Percentiles rank a stretch among this genome's conserved stretches.
Evolutionary conservation across 257 asterid species (phyloP).

Genomic region (Nemophila menziesii): DNA sequence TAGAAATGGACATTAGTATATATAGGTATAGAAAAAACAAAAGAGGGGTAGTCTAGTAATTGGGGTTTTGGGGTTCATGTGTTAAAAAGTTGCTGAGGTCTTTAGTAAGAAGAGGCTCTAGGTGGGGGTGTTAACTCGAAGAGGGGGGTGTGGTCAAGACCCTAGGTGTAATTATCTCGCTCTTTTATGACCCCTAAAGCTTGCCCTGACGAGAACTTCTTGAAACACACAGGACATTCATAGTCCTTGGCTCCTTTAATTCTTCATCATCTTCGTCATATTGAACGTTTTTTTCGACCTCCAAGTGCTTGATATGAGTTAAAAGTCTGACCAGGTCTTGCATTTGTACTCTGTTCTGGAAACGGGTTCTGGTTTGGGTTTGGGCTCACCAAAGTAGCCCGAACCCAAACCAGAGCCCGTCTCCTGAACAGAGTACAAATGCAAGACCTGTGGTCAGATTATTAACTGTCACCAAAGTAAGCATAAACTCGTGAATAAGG

Average conservation of each 20-base stretch:
- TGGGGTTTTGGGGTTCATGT: no score
- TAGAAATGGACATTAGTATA: no score
- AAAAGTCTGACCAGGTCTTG: constrained; percentile 8
- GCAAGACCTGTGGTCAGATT: constrained; percentile 10
- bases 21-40: no score
- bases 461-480: constrained; percentile 10
- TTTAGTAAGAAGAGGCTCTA: no score
- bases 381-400: no score
- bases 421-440: constrained; percentile 11
- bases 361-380: constrained; percentile 8
- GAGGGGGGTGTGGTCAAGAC: no score
- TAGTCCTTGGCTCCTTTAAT: constrained; percentile 15
- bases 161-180: no score
- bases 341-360: constrained; percentile 13
- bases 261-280: constrained; percentile 2
- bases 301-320: constrained; percentile 13
- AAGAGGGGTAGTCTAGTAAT: no score
- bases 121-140: no score
- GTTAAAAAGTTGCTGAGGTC: no score
- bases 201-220: constrained; percentile 60
- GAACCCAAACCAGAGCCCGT: constrained; percentile 15
- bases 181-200: constrained; percentile 90
- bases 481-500: constrained; percentile 12
- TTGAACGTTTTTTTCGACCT: constrained; percentile 11
- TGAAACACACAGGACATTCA: constrained; percentile 48